Evolutionary conservation across 805 yeast genomes (phyloP).

Genomic region (Yarrowia sp.): DNA sequence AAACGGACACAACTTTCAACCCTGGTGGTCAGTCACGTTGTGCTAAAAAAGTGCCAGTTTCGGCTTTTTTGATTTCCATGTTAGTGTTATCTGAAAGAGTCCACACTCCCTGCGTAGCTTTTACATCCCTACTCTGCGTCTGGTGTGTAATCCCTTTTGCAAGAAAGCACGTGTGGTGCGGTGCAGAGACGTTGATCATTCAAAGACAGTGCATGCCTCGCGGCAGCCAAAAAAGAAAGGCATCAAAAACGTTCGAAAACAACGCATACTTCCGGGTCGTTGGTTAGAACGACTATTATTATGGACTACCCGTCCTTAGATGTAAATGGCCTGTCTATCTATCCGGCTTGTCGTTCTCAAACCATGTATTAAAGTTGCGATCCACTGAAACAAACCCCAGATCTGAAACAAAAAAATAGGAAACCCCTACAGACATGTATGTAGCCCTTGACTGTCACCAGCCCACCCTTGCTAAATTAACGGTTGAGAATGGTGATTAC

Average conservation of each 20-base stretch:
- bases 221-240: constrained; percentile 4
- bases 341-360: too few relatives aligned
- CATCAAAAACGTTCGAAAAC: neutral
- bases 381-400: constrained; percentile 14
- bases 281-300: neutral
- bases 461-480: neutral
- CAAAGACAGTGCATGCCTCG: constrained; percentile 10
- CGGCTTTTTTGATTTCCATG: neutral
- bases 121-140: neutral
- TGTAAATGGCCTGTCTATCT: neutral
- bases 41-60: neutral
- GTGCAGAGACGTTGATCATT: constrained; percentile 6
- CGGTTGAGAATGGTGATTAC: too few relatives aligned
- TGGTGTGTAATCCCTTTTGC: neutral
- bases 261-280: neutral
- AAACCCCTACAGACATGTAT: too few relatives aligned
- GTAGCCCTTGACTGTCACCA: neutral
- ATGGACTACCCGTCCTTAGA: neutral
- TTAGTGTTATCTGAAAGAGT: neutral
- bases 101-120: neutral
- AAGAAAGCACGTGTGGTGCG: constrained; percentile 4
- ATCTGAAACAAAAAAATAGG: neutral
- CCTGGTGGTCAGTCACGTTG: too few relatives aligned
- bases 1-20: neutral
- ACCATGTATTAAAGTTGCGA: neutral